Base-by-base conservation (phyloP, 2,329 filamentous ascomycete genomes). In the Knufia petricola region DNA sequence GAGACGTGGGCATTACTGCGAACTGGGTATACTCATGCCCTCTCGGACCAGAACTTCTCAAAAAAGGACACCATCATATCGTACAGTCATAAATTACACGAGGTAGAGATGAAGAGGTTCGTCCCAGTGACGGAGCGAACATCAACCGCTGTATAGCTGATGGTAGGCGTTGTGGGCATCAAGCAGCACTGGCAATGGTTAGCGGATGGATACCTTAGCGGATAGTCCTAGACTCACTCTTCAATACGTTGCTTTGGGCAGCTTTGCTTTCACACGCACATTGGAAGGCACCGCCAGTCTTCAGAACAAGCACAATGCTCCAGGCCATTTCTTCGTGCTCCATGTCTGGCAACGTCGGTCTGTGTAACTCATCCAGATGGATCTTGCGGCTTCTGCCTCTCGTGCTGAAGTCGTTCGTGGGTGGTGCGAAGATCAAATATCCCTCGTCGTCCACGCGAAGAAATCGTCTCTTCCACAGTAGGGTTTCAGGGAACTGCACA, bases 401-500 rank as follows among this genome's bases (percentile, higher is more conserved):
- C 68, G 61, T 72, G 58, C 55, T 77, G 41, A 75, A 72, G 55
- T 79, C 78, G 17, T 80, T 76, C 53, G 81, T 80, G 15, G 82
- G 77, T 7, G 82, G 76, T 37, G 82, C 85, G 53, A 98, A 76
- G 50, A 94, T 82, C 32, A 98, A 71, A 66, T 85, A 88, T 15
- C 90, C 92, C 52, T 84, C 76, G 7, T 81, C 79, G 64, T 96
- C 89, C 49, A 98, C 79, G 55, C 84, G 84, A 67, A 95, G 81
- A 60, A 84, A 88, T 52, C 92, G 81, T 48, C 90, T 84, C 71
- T 96, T 98, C 92, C 92, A 98, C 10, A 98, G 76, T 40, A 98
- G 74, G 48, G 87, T 94, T 63, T 96, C 90, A 0, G 92, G 92
- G 63, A 98, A 95, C 64, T 98, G 92, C 9, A 96, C 86, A 60